Base-by-base conservation (phyloP, 371 early-diverging fungal species). In the Mortierella polycephala region DNA sequence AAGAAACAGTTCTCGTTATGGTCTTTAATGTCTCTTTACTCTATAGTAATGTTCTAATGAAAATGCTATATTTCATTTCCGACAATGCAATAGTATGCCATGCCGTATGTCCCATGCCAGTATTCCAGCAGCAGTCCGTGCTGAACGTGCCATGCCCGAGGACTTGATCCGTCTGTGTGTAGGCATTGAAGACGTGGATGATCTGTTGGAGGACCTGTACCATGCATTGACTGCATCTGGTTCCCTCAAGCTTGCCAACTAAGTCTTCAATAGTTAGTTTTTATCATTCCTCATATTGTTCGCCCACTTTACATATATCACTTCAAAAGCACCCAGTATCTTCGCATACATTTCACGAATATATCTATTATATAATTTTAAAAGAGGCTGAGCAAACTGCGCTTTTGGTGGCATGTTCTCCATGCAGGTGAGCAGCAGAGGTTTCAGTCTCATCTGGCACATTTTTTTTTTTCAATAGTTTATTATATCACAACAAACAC, bases 61-160 rank as follows among this genome's bases (percentile, higher is more conserved):
- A 11, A 44, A 30, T 60, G 41, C 45, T 55, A 10, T 42, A 45
- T 39, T 39, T 21, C 46, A 10, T 57, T 51, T 47, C 5, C 13
- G 46, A 1, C 16, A 46, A 13, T 51, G 7, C 49, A 60, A 40
- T 79, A 92, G 96, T 80, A 96, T 98, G 96, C 98, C 98, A 16
- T 96, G 96, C 81, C 87, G 93, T 72, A 99, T 99, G 99, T 96
- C 96, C 0, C 99, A 99, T 71, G 96, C 98, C 40, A 94, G 95
- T 62, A 97, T 99, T 42, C 96, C 98, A 13, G 95, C 93, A 11
- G 89, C 93, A 62, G 88, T 96, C 12, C 89, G 99, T 56, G 89
- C 91, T 73, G 95, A 89, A 71, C 89, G 96, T 21, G 89, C 85
- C 7, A 83, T 99, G 63, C 95, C 97, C 8, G 98, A 98, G 84